Evolutionary conservation across 2,329 filamentous ascomycete species (phyloP).

Genomic region (Cephalotrichum gorgonifer): DNA sequence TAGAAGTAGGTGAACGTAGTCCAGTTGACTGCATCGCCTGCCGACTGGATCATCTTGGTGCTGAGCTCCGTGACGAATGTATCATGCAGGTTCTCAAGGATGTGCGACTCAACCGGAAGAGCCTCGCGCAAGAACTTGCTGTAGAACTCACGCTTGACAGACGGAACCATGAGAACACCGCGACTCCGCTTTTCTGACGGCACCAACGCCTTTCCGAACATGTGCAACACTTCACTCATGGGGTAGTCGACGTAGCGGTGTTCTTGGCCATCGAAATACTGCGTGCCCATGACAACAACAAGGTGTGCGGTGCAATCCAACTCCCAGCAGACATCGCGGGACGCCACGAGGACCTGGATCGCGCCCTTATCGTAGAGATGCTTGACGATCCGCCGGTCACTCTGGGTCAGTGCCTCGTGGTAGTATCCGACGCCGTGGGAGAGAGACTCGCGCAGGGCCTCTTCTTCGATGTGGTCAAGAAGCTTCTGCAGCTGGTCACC

Average conservation of each 20-base stretch:
- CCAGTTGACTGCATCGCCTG: slow-evolving; percentile 97
- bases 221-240: slow-evolving; percentile 87
- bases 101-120: slow-evolving; percentile 85
- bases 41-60: slow-evolving; percentile 89
- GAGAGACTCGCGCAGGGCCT: slow-evolving; percentile 76
- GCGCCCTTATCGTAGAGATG: slow-evolving; percentile 84
- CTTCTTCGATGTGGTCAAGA: slow-evolving; percentile 74
- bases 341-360: slow-evolving; percentile 69
- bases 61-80: slow-evolving; percentile 96
- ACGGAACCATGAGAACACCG: slow-evolving; percentile 92
- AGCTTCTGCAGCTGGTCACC: slow-evolving; percentile 73
- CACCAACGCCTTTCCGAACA: slow-evolving; percentile 89
- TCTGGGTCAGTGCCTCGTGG: slow-evolving; percentile 81
- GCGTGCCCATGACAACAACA: slow-evolving; percentile 93
- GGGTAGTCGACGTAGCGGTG: slow-evolving; percentile 97
- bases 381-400: slow-evolving; percentile 87
- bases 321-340: slow-evolving; percentile 92
- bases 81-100: slow-evolving; percentile 86
- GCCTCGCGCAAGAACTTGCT: slow-evolving; percentile 98
- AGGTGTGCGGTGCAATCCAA: slow-evolving; percentile 79
- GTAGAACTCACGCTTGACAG: slow-evolving; percentile 94
- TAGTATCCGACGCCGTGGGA: slow-evolving; percentile 95
- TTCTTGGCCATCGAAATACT: slow-evolving; percentile 93
- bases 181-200: slow-evolving; percentile 72
- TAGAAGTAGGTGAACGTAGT: slow-evolving; percentile 98